A percentile compares a stretch with the other conserved stretches of the same genome.
phyloP scores from a whole-genome alignment of 805 yeast genomes.

The Saturnispora kantuleensis region DNA sequence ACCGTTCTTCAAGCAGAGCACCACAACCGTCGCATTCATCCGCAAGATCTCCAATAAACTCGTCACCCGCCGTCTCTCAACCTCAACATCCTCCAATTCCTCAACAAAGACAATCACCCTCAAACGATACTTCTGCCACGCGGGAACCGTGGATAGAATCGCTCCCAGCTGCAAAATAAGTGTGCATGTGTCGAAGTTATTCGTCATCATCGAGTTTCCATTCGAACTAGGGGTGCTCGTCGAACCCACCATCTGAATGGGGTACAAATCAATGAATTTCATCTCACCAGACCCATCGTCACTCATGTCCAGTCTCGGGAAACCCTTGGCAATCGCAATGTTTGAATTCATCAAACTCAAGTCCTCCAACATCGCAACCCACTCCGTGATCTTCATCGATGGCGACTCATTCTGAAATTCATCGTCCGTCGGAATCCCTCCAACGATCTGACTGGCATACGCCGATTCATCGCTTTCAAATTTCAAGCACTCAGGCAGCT shows the following conservation, averaged over 20 bases:
- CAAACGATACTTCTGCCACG: slow-evolving; percentile 71
- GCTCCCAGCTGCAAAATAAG: slow-evolving; percentile 90
- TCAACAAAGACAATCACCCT: slow-evolving; percentile 91
- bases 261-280: slow-evolving; percentile 78
- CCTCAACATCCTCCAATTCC: slow-evolving; percentile 52
- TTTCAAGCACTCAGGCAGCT: slow-evolving; percentile 15
- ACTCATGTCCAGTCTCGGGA: slow-evolving; percentile 46
- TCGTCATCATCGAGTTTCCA: slow-evolving; percentile 57
- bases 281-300: slow-evolving; percentile 20
- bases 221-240: slow-evolving; percentile 47
- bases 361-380: slow-evolving; percentile 93
- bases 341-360: slow-evolving; percentile 79
- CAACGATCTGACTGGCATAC: slow-evolving; percentile 19
- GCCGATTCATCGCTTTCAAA: slow-evolving; percentile 19
- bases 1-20: slow-evolving; percentile 56
- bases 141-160: slow-evolving; percentile 83
- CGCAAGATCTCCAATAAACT: slow-evolving; percentile 66
- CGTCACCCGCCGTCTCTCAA: slow-evolving; percentile 54
- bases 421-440: slow-evolving; percentile 46
- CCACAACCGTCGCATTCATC: slow-evolving; percentile 73
- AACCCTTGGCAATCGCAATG: slow-evolving; percentile 90
- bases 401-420: slow-evolving; percentile 59
- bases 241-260: slow-evolving; percentile 87
- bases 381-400: slow-evolving; percentile 54
- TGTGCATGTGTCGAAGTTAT: slow-evolving; percentile 94